Evolutionary conservation across 768 basidiomycete genomes (phyloP), one percentile per base, ranked within the genome.

Genomic region (Boletellus ananas): DNA sequence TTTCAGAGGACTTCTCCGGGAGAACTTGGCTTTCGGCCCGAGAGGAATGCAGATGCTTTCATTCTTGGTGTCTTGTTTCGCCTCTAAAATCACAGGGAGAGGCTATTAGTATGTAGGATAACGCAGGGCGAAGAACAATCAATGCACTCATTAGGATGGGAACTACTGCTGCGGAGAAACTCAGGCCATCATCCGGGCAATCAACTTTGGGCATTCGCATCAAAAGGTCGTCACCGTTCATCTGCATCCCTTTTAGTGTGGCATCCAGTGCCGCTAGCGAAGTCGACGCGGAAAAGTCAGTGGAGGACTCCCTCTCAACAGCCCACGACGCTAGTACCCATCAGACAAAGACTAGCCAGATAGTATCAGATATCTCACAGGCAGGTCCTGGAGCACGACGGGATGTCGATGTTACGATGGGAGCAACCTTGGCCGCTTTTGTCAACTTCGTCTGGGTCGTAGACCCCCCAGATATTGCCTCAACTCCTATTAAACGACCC

Each of bases 191-290:
- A 14, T 29, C 36, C 11, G 10, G 33, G 27, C 9, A 45, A 38
- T 38, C 10, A 38, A 42, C 35, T 21, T 18, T 16, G 6, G 45
- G 31, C 10, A 37, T 16, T 9, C 18, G 43, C 41, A 16, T 43
- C 31, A 63, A 42, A 25, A 49, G 47, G 38, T 44, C 35, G 21
- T 56, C 44, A 2, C 18, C 38, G 7, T 49, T 38, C 3, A 21
- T n/a, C 13, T 31, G 17, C 48, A 45, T 56, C 23, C 23, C 40
- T 41, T 50, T 39, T 17, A 60, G 37, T 5, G 54, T 46, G 6
- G 37, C 48, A 34, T 63, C 59, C 18, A 63, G 48, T 16, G 44
- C n/a, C 27, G 23, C 36, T 2, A 63, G 20, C 8, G 61, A 61
- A 34, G 44, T 52, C 16, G 59, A 63, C 20, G 45, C 17, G 4